These are phyloP conservation scores for Metschnikowia noctiluminum DNA, from an alignment of 805 yeast species.

Conservation along the genomic window DNA sequence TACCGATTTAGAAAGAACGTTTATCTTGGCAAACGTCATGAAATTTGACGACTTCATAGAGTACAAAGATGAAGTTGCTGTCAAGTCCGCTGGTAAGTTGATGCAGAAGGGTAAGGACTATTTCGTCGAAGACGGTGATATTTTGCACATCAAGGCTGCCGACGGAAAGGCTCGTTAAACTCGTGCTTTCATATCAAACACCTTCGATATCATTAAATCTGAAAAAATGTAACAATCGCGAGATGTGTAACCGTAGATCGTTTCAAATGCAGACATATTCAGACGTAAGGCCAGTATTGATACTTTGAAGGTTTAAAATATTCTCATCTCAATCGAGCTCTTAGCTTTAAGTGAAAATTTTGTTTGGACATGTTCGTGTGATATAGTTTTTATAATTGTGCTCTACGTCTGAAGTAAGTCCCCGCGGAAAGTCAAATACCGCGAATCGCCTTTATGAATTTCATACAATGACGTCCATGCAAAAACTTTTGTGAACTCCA, in stretches of 20 bases:
- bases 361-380: background rate
- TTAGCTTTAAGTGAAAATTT: no score
- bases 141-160: conserved; percentile 89
- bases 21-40: conserved; percentile 72
- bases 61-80: conserved; percentile 69
- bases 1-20: conserved; percentile 77
- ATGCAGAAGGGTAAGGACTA: conserved; percentile 92
- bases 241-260: no score
- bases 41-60: conserved; percentile 60
- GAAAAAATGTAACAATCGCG: no score
- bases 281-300: no score
- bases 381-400: background rate
- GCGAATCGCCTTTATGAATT: background rate
- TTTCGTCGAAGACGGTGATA: conserved; percentile 92
- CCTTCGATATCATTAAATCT: no score
- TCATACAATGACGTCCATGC: no score
- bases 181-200: no score
- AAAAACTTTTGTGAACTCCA: no score
- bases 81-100: conserved; percentile 86
- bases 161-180: conserved; percentile 71
- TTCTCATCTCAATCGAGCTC: no score
- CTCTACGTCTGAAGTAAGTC: background rate
- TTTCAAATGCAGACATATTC: no score
- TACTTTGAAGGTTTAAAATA: no score
- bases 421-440: background rate